Percentiles rank a stretch among this genome's conserved stretches.
phyloP scores from a whole-genome alignment of 2,329 filamentous ascomycete species.

The Tolypocladium tundrense region DNA sequence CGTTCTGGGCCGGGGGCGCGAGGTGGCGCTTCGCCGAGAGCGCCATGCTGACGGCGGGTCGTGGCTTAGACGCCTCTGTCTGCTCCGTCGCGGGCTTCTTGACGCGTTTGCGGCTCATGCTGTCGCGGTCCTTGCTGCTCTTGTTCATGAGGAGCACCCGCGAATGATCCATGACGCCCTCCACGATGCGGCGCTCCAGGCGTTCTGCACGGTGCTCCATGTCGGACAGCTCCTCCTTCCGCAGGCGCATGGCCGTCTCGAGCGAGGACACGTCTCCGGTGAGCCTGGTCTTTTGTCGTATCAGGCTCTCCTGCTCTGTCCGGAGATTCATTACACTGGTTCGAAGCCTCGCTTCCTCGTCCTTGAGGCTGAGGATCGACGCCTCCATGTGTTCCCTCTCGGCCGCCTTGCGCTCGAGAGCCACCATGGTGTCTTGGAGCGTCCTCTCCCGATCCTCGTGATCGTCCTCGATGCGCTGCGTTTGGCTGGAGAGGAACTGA shows the following conservation, averaged over 20 bases:
- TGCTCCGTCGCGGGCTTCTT: conserved; percentile 26
- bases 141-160: conserved; percentile 77
- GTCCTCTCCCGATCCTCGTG: conserved; percentile 70
- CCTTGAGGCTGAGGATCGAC: conserved; percentile 38
- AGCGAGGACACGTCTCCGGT: conserved; percentile 81
- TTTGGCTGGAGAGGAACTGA: conserved; percentile 69
- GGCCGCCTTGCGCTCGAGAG: conserved; percentile 65
- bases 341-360: conserved; percentile 43
- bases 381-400: conserved; percentile 54
- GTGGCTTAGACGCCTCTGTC: conserved; percentile 12
- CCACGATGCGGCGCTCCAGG: conserved; percentile 83
- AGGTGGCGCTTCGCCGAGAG: conserved; percentile 41
- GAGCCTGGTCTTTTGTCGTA: conserved; percentile 67
- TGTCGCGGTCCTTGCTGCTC: conserved; percentile 39
- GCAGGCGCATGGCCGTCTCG: conserved; percentile 79
- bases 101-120: conserved; percentile 49
- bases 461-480: conserved; percentile 62
- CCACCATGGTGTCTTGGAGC: conserved; percentile 67
- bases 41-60: conserved; percentile 39
- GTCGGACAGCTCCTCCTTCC: conserved; percentile 78
- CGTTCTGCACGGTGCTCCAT: conserved; percentile 87
- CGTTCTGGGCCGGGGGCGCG: conserved; percentile 33
- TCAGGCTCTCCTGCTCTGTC: conserved; percentile 64
- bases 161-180: conserved; percentile 94
- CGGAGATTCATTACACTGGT: conserved; percentile 48